phyloP scores from a whole-genome alignment of 768 basidiomycete genomes.

The Mycena indigotica region DNA sequence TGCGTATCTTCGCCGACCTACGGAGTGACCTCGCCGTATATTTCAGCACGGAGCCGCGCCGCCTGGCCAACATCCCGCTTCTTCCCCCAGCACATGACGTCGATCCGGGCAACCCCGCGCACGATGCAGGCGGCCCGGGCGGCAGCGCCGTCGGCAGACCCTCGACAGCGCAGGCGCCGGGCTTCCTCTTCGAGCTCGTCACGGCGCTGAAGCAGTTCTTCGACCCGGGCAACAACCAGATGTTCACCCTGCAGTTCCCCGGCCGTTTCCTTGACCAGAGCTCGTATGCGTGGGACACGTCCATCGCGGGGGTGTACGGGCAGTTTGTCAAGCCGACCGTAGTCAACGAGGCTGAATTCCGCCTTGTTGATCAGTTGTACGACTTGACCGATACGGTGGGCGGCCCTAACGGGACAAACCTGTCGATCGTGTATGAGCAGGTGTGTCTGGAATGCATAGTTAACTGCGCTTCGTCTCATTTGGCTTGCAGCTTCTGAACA shows the following conservation, averaged over 20 bases:
- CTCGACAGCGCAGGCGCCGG: not conserved
- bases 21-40: not conserved
- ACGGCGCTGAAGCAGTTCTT: slow-evolving; percentile 24
- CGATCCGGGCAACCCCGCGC: not conserved
- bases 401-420: slow-evolving; percentile 29
- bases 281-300: slow-evolving; percentile 30
- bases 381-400: slow-evolving; percentile 25
- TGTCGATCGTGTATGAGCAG: slow-evolving; percentile 31
- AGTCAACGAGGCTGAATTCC: slow-evolving; percentile 32
- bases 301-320: slow-evolving; percentile 29
- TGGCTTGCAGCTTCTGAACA: slow-evolving; percentile 26
- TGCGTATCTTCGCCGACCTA: not conserved
- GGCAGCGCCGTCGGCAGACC: not conserved
- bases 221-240: slow-evolving; percentile 26
- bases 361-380: slow-evolving; percentile 31
- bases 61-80: not conserved
- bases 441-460: not conserved
- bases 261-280: slow-evolving; percentile 27
- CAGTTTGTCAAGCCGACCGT: slow-evolving; percentile 31
- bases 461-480: not conserved
- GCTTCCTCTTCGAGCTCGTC: slow-evolving; percentile 14
- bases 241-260: slow-evolving; percentile 32
- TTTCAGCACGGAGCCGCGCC: not conserved
- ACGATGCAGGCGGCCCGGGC: not conserved
- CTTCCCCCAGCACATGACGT: not conserved